Base-by-base conservation (phyloP, 2,329 filamentous ascomycete species). In the Zasmidium cellare region DNA sequence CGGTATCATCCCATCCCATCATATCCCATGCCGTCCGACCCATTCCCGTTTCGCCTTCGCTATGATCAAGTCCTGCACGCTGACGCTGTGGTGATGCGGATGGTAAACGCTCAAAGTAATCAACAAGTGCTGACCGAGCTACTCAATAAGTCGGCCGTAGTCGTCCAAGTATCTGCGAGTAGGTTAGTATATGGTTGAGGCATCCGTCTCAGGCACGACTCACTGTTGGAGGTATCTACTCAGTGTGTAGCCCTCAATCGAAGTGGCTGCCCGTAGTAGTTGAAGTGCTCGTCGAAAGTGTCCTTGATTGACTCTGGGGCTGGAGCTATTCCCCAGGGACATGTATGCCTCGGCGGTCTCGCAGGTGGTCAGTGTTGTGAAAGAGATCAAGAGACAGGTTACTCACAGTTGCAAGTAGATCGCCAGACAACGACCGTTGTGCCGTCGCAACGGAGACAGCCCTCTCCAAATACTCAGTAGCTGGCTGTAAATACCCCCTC, bases 281-380 rank as follows among this genome's bases (percentile, higher is more conserved):
- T 67, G 67, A 48, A 83, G 68, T 0, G 81, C 81, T 64, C 76
- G 71, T 18, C 71, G 69, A 58, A 81, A 83, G 54, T 79, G 74
- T 14, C 69, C 69, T 60, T 78, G 72, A 57, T 80, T 80, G 41
- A 69, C 65, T 31, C 76, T 74, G 7, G 75, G 67, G 20, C 75
- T 76, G 3, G 78, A 79, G 1, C 80, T 79, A 55, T 82, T 83
- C 14, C 80, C 80, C 16, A 83, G 65, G 53, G 77, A 81, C 77
- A 82, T 82, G 58, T 76, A 76, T 31, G 80, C 77, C 70, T 83
- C 80, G 19, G 80, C 80, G 31, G 80, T 75, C 78, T 81, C 59
- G 59, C 44, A 20, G 44, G 16, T 31, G 44, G 28, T 53, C 45
- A 51, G 44, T 59, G 23, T 18, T 55, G 53, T 12, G 22, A 25